These are phyloP conservation scores for Entelexis paramagnoliae DNA, from an alignment of 1,139 yeast species.

Conservation along the genomic window DNA sequence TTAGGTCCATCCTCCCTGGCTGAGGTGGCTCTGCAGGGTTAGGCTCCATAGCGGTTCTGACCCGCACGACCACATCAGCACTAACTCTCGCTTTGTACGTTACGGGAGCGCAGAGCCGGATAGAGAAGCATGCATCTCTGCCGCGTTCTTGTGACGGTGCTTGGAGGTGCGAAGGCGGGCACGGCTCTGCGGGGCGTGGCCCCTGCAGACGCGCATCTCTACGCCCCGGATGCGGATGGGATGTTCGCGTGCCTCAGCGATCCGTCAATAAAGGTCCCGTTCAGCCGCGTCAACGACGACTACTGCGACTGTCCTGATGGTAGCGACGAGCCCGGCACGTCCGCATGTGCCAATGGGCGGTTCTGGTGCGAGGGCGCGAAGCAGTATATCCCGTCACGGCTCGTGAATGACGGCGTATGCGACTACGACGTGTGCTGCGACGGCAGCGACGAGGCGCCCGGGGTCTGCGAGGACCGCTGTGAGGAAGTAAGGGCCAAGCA, in stretches of 20 bases:
- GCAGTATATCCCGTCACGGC: constrained; percentile 39
- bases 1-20: not conserved
- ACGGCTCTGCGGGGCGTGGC: constrained; percentile 19
- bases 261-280: constrained; percentile 50
- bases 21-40: not conserved
- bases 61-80: not conserved
- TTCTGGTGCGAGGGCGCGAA: constrained; percentile 67
- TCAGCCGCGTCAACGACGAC: constrained; percentile 68
- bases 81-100: not conserved
- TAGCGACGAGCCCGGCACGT: constrained; percentile 92
- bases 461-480: constrained; percentile 53
- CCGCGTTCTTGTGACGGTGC: not conserved
- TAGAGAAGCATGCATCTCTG: not conserved
- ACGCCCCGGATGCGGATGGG: constrained; percentile 42
- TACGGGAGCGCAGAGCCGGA: not conserved
- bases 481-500: constrained; percentile 37
- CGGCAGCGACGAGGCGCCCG: constrained; percentile 71
- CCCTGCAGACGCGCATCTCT: constrained; percentile 28
- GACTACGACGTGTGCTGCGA: constrained; percentile 88
- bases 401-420: constrained; percentile 84
- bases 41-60: not conserved
- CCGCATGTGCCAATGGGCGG: constrained; percentile 54
- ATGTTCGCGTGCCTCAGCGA: constrained; percentile 62
- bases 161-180: not conserved
- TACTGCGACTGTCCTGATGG: constrained; percentile 98